These are phyloP conservation scores for Lodderomyces jiufengensis DNA, from an alignment of 1,139 yeast genomes.

Conservation along the genomic window DNA sequence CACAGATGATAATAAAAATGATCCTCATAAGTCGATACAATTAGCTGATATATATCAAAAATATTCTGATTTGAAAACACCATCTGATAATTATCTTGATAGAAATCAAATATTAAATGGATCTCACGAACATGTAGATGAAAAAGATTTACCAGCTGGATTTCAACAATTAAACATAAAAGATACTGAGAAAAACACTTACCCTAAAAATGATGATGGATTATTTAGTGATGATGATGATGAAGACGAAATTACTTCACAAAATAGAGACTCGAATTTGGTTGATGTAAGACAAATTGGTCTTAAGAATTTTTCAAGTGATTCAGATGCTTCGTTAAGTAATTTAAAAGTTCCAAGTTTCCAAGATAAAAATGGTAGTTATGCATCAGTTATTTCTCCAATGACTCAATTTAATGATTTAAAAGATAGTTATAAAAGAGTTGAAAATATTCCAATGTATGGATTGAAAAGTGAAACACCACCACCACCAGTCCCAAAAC, in stretches of 20 bases:
- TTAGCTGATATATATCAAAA: constrained; percentile 46
- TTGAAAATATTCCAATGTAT: constrained; percentile 5
- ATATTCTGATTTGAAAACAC: constrained; percentile 39
- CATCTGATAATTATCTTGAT: constrained; percentile 38
- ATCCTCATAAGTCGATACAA: constrained; percentile 35
- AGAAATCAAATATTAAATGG: constrained; percentile 37
- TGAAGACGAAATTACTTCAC: constrained; percentile 18
- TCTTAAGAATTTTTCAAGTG: constrained; percentile 9
- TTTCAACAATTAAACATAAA: constrained; percentile 21
- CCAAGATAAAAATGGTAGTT: constrained; percentile 30
- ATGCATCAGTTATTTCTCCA: constrained; percentile 46
- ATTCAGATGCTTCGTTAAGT: constrained; percentile 7
- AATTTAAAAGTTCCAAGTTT: constrained; percentile 25
- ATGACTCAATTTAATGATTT: constrained; percentile 54
- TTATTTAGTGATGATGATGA: constrained; percentile 37
- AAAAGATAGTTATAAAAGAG: constrained; percentile 39
- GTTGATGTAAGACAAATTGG: constrained; percentile 29
- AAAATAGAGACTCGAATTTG: constrained; percentile 14
- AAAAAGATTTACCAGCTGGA: constrained; percentile 33
- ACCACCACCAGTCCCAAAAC: constrained; percentile 23
- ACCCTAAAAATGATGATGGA: constrained; percentile 39
- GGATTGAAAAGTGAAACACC: constrained; percentile 3
- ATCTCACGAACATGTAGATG: constrained; percentile 30
- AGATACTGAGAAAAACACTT: constrained; percentile 26
- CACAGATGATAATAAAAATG: constrained; percentile 2